Base-by-base conservation (phyloP, 768 basidiomycete species). In the Rhizopogon salebrosus region DNA sequence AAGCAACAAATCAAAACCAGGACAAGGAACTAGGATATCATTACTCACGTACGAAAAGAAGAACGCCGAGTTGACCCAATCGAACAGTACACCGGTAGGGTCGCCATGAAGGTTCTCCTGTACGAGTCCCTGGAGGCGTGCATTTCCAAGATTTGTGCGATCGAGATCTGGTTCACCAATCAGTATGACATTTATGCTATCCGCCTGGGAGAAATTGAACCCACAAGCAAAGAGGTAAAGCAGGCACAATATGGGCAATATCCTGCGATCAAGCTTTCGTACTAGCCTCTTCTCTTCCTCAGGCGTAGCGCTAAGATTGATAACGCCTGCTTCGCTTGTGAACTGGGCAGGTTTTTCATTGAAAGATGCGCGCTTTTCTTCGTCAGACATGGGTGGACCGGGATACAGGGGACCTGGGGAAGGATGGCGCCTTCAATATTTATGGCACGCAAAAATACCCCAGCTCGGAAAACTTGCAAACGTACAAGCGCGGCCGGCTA, bases 81-180 rank as follows among this genome's bases (percentile, higher is more conserved):
- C 82, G 62, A 81, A 90, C 16, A 82, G 72, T 29, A 72, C 55
- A 1, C 89, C 88, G 0, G 80, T 82, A 2, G 77, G 77, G 62
- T 90, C 89, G 6, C 87, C 87, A 7, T 75, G 72, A 8, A 91
- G 79, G 9, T 73, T 70, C 58, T 90, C 85, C 31, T 82, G 66
- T 6, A 83, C 77, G 3, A 92, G 72, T n/a, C 85, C 83, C 70
- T 87, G 86, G 18, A 90, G 70, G 53, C 88, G 78, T 23, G 89
- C 89, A 64, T 91, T 91, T 9, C 89, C 89, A 36, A 90, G 64
- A 59, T 91, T 90, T 5, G 82, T 82, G 54, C 90, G 79, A 61
- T 91, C 89, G 54, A 92, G 70, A 62, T 81, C 68, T 71, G 26
- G 34, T 40, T 13, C 18, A n/a, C n/a, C 6, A 29, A 24, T 22